phyloP scores from a whole-genome alignment of 1,139 yeast genomes.

The Lodderomyces margitis region DNA sequence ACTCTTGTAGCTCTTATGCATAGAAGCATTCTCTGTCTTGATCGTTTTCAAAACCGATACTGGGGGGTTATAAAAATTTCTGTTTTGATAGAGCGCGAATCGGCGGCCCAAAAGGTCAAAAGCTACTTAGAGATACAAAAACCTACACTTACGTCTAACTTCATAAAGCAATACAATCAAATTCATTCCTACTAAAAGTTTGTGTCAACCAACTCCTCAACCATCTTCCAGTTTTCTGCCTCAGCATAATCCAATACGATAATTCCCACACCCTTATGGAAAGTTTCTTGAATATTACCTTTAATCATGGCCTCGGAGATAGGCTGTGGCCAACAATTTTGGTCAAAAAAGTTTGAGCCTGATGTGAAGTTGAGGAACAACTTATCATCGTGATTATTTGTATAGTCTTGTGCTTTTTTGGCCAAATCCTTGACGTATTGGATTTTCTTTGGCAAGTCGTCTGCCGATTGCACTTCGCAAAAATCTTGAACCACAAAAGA shows the following conservation, averaged over 20 bases:
- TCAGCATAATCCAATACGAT: slow-evolving; percentile 72
- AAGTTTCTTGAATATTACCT: slow-evolving; percentile 47
- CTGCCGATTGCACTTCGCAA: slow-evolving; percentile 57
- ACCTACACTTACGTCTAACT: background rate
- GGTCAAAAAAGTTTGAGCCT: slow-evolving; percentile 71
- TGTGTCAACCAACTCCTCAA: slow-evolving; percentile 50
- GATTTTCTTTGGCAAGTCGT: slow-evolving; percentile 58
- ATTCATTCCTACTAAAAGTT: slow-evolving; percentile 50
- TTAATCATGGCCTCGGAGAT: slow-evolving; percentile 55
- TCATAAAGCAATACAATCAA: background rate
- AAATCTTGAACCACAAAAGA: slow-evolving; percentile 68
- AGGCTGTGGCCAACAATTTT: slow-evolving; percentile 71
- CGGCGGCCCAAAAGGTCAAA: no score
- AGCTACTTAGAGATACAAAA: background rate
- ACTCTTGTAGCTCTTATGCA: background rate
- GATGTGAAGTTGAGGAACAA: slow-evolving; percentile 72
- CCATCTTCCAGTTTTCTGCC: slow-evolving; percentile 57
- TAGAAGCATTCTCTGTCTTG: background rate
- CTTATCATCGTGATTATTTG: slow-evolving; percentile 50
- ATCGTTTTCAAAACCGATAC: background rate
- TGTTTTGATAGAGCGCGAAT: background rate
- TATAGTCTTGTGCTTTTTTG: slow-evolving; percentile 52
- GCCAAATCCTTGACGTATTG: slow-evolving; percentile 57
- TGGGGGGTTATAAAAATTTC: background rate
- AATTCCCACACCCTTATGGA: slow-evolving; percentile 56